phyloP scores from a whole-genome alignment of 495 filamentous ascomycete genomes.

The Aspergillus coremiiformis region DNA sequence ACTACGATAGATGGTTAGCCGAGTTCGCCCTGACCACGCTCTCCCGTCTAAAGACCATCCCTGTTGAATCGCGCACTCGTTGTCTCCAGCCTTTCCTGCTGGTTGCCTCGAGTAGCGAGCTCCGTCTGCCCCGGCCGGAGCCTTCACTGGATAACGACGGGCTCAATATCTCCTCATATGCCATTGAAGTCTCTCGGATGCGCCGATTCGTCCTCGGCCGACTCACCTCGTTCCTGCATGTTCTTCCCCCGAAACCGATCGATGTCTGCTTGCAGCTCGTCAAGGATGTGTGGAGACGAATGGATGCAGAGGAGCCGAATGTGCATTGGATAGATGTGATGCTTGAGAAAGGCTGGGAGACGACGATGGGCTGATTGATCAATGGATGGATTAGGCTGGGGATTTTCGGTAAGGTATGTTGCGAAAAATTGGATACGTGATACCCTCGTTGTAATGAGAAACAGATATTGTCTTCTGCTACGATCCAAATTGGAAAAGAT shows the following conservation, averaged over 20 bases:
- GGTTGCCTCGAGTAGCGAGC: constrained; percentile 43
- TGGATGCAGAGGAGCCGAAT: constrained; percentile 37
- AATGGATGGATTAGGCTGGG: background rate
- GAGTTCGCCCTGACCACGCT: constrained; percentile 48
- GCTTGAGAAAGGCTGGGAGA: constrained; percentile 51
- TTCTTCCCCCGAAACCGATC: constrained; percentile 48
- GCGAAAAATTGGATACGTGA: background rate
- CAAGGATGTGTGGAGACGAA: constrained; percentile 44
- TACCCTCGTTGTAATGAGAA: background rate
- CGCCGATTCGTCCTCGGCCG: constrained; percentile 42
- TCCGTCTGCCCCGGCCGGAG: constrained; percentile 31
- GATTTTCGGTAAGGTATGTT: background rate
- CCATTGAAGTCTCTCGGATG: constrained; percentile 41
- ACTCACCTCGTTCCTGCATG: constrained; percentile 38
- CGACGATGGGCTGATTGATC: constrained; percentile 42
- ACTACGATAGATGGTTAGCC: constrained; percentile 43
- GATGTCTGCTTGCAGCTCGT: constrained; percentile 41
- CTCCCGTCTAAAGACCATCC: constrained; percentile 43
- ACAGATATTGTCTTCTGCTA: too few relatives aligned
- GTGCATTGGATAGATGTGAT: constrained; percentile 52
- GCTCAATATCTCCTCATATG: constrained; percentile 35
- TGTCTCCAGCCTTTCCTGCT: constrained; percentile 50
- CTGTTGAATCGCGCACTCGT: constrained; percentile 46
- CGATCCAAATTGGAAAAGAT: background rate
- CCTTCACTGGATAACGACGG: constrained; percentile 12